Evolutionary conservation across 2,329 filamentous ascomycete genomes (phyloP).

Genomic region (Aspergillus sp.): DNA sequence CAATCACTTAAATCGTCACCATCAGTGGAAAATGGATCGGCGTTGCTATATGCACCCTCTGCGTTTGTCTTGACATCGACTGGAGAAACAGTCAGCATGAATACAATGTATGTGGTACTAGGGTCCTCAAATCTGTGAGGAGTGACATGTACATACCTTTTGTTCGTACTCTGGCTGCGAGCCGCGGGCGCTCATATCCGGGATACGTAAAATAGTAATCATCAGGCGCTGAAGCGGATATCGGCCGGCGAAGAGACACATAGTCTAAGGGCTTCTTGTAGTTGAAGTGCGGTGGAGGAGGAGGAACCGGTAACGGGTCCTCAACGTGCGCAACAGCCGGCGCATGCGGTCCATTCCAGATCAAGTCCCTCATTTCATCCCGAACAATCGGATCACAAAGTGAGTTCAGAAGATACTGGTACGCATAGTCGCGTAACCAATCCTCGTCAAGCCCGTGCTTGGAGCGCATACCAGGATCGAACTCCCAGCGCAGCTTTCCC

Average conservation of each 20-base stretch:
- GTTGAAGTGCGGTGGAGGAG: conserved; percentile 9
- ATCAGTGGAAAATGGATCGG: neutral
- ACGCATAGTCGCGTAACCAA: conserved; percentile 28
- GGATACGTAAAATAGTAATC: conserved; percentile 10
- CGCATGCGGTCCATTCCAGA: conserved; percentile 10
- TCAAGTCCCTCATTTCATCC: conserved; percentile 17
- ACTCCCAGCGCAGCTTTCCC: conserved; percentile 22
- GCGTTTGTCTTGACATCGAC: neutral
- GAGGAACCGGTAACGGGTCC: conserved; percentile 30
- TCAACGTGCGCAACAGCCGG: conserved; percentile 13
- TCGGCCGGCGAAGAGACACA: neutral
- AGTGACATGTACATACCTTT: neutral
- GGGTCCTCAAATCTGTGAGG: neutral
- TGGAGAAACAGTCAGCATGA: neutral
- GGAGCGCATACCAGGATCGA: conserved; percentile 25
- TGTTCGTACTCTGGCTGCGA: conserved; percentile 9
- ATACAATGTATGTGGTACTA: neutral
- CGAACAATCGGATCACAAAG: conserved; percentile 21
- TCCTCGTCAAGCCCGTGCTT: conserved; percentile 11
- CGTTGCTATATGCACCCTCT: neutral
- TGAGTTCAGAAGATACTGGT: conserved; percentile 23
- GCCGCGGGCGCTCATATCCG: conserved; percentile 14
- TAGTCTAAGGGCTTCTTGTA: conserved; percentile 2
- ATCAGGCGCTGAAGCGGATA: neutral
- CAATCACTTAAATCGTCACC: neutral